Evolutionary conservation across 306 rosid species (phyloP), one percentile per base, ranked within the genome.

Genomic region (Hippophae gyantsensis): DNA sequence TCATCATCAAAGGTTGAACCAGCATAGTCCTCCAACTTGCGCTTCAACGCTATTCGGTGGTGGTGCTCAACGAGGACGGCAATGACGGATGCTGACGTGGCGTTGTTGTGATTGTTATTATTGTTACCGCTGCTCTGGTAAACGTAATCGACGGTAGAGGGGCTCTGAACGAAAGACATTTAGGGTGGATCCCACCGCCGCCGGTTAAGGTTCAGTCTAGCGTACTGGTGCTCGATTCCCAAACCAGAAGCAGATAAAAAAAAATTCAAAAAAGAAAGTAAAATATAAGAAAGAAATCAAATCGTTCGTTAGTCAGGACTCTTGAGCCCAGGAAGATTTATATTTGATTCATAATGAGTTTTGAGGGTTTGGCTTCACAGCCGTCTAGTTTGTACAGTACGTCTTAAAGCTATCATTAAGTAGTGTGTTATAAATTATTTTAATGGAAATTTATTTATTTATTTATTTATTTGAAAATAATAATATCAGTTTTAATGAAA

Each of bases 11-110:
- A 67, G 63, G 69, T 46, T 13, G 85, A 72, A 9, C 72, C 79
- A 43, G 72, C 75, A 62, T 76, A 81, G 46, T 86, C 90, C 64
- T 76, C 90, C 43, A 83, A 73, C 69, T 90, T 90, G 6, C 98
- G 90, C 64, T 90, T 90, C 1, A 89, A 68, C 2, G 89, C 64
- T 43, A 63, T 69, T 27, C 85, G 71, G 64, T 63, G 64, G 55
- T 56, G 72, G 38, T 60, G 69, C 50, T 73, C 77, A 44, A 50
- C 51, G 40, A 58, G 47, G 13, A 65, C 41, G 43, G 32, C 53
- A 38, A 43, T 14, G 43, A 61, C 46, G 27, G n/a, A 23, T 45
- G 70, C 14, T 58, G 64, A 40, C 46, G 49, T 42, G 55, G 57
- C 38, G 38, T 32, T 32, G 5, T 32, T 32, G 5, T 32, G 38